A percentile compares a stretch with the other conserved stretches of the same genome.
These are phyloP conservation scores for Leishmania turanica DNA, from an alignment of 208 protist genomes.

Conservation along the genomic window DNA sequence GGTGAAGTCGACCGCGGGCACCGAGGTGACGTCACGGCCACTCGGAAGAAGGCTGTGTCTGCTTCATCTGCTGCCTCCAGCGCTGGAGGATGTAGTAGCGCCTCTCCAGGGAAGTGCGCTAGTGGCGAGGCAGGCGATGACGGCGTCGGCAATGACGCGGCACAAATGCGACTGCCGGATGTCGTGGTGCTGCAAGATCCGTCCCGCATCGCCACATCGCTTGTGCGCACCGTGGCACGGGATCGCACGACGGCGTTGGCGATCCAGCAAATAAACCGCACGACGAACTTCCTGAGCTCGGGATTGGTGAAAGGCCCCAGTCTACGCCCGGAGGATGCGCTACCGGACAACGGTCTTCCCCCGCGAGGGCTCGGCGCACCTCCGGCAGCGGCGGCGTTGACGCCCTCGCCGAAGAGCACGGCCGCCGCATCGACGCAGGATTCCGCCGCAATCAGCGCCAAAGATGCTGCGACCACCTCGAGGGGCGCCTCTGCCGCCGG, in stretches of 20 bases:
- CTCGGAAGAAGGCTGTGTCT: neutral
- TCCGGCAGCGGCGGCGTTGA: neutral
- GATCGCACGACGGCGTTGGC: slow-evolving; percentile 57
- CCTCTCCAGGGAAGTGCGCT: neutral
- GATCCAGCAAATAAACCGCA: slow-evolving; percentile 77
- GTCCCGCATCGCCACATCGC: slow-evolving; percentile 32
- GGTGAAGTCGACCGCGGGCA: neutral
- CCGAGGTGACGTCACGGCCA: neutral
- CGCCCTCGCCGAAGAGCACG: slow-evolving; percentile 5
- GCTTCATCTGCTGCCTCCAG: neutral
- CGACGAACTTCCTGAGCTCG: slow-evolving; percentile 73
- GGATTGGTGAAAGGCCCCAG: slow-evolving; percentile 48
- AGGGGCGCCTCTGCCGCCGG: neutral
- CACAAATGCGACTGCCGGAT: slow-evolving; percentile 13
- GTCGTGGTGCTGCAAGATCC: slow-evolving; percentile 54
- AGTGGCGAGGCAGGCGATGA: neutral
- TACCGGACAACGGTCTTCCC: slow-evolving; percentile 6
- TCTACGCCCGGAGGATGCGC: slow-evolving; percentile 18
- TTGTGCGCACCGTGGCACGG: slow-evolving; percentile 56
- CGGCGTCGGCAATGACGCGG: neutral
- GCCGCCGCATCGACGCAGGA: neutral
- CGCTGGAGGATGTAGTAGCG: neutral
- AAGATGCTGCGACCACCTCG: too few relatives aligned
- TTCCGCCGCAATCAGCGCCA: neutral
- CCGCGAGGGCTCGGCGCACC: neutral